Base-by-base conservation (phyloP, 306 rosid genomes). In the Albizia julibrissin region DNA sequence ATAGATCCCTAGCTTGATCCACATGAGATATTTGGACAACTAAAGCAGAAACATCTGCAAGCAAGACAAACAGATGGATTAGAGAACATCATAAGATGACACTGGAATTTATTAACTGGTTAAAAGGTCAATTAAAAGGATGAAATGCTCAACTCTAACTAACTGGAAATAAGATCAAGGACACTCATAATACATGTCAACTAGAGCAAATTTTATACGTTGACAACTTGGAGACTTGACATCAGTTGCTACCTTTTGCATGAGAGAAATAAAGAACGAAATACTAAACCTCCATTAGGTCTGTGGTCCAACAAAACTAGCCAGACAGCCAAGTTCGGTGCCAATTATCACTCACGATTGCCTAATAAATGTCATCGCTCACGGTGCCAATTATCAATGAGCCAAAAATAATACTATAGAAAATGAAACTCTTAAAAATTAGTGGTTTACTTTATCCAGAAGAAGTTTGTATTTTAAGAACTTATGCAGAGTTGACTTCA, bases 11-110 rank as follows among this genome's bases (percentile, higher is more conserved):
- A 29, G 79, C 83, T 85, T 89, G 87, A 83, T 90, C 92, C 10
- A 40, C 79, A 33, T 87, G 84, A 84, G 90, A 80, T 77, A 87
- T 75, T 76, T 77, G 81, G 82, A 93, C 85, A 81, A 94, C 84
- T 86, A 93, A 82, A 87, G 97, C 97, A 16, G 86, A 72, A 43
- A 82, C 94, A 83, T 86, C 98, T 94, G 92, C 89, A 85, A 84
- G 77, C 44, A 76, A 79, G 58, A 84, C 43, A 82, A 26, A 79
- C 49, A 69, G 29, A 81, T 44, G 81, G 52, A 69, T 79, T 46
- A 78, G 84, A 58, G 19, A 78, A 76, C 19, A 31, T 47, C 43
- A 9, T 68, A 66, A 69, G 42, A 19, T 69, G 24, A 70, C 67
- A 26, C 34, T 54, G 65, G 56, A 75, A 75, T 69, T 49, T 69